Percentiles rank a stretch among this genome's conserved stretches.
Evolutionary conservation across 352 stramenopile species (phyloP).

Genomic region (Phytophthora sojae): DNA sequence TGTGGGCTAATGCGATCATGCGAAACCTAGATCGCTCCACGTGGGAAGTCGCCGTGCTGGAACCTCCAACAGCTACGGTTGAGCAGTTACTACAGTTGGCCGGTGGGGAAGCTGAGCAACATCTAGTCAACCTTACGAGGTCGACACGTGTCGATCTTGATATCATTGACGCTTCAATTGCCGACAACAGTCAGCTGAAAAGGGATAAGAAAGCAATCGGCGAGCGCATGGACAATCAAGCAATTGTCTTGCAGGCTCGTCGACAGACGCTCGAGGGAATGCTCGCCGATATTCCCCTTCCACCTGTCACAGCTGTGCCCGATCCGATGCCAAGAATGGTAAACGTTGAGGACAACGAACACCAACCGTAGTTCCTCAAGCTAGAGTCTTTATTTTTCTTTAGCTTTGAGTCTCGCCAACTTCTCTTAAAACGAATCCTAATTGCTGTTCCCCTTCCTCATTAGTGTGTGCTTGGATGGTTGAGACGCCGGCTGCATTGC

Average conservation of each 20-base stretch:
- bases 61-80: background rate
- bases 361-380: background rate
- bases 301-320: background rate
- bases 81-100: background rate
- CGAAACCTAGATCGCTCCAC: conserved; percentile 15
- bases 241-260: background rate
- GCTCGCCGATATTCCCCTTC: background rate
- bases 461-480: no score
- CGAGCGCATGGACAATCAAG: background rate
- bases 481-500: no score
- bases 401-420: background rate
- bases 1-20: conserved; percentile 16
- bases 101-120: background rate
- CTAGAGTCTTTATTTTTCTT: background rate
- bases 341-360: background rate
- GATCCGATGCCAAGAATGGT: background rate
- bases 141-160: conserved; percentile 5
- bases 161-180: background rate
- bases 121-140: background rate
- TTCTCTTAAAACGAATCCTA: background rate
- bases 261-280: background rate
- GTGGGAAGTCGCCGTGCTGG: background rate
- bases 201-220: conserved; percentile 2
- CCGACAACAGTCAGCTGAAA: conserved; percentile 2
- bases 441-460: background rate